Percentiles rank a stretch among this genome's conserved stretches.
Conservation (phyloP, 1,284 basidiomycete species). For the Cystobasidiaceae sp. region DNA sequence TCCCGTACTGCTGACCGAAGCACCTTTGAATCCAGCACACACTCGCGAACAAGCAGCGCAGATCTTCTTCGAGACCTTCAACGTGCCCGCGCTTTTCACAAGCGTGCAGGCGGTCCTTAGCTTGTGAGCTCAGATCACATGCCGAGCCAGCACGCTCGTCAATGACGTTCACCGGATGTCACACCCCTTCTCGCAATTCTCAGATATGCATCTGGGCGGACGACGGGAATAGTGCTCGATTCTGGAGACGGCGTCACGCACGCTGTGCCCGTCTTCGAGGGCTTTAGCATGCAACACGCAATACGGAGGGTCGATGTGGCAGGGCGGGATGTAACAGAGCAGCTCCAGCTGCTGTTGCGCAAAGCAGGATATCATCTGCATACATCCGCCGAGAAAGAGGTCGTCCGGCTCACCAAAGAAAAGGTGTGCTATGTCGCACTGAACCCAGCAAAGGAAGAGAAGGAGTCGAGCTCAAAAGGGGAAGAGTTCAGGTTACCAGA, state of each 20-base stretch:
- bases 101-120: slow-evolving; percentile 96
- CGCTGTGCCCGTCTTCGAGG: slow-evolving; percentile 97
- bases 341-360: slow-evolving; percentile 86
- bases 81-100: slow-evolving; percentile 94
- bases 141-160: not conserved
- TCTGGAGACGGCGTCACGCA: slow-evolving; percentile 99
- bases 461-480: slow-evolving; percentile 65
- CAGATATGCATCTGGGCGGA: slow-evolving; percentile 98
- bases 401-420: slow-evolving; percentile 96
- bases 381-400: slow-evolving; percentile 94
- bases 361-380: slow-evolving; percentile 93
- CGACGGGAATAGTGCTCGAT: slow-evolving; percentile 96
- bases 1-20: slow-evolving; percentile 90
- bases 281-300: slow-evolving; percentile 98
- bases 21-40: slow-evolving; percentile 86
- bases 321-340: slow-evolving; percentile 91
- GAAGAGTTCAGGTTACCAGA: slow-evolving; percentile 95
- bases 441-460: slow-evolving; percentile 90
- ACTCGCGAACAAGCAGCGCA: slow-evolving; percentile 93
- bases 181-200: not conserved
- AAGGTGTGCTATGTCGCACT: slow-evolving; percentile 93
- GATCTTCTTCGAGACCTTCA: slow-evolving; percentile 99
- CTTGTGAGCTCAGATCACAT: slow-evolving; percentile 62
- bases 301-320: slow-evolving; percentile 94
- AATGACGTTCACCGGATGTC: slow-evolving; percentile 12